Evolutionary conservation across 179 eudicot species (phyloP).

Genomic region (Pouteria campechiana): DNA sequence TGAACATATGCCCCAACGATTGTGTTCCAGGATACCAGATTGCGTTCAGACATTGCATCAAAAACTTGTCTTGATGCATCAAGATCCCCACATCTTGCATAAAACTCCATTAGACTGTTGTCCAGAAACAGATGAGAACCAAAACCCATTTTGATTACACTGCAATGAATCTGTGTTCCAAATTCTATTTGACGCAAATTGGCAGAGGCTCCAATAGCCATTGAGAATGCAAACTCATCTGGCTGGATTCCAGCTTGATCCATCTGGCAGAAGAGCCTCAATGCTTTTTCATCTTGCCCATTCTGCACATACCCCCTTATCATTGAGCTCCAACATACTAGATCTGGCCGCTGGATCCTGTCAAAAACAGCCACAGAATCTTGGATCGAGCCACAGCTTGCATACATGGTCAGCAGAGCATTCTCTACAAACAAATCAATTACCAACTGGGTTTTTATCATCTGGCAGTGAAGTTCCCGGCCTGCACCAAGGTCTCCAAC

Average conservation of each 20-base stretch:
- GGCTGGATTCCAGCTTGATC: constrained; percentile 20
- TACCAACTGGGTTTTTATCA: constrained; percentile 19
- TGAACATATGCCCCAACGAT: too few relatives aligned
- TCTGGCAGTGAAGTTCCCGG: constrained; percentile 50
- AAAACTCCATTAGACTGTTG: too few relatives aligned
- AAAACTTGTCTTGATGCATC: constrained; percentile 22
- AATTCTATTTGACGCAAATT: too few relatives aligned
- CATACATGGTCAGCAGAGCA: constrained; percentile 38
- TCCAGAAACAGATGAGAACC: too few relatives aligned
- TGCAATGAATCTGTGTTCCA: too few relatives aligned
- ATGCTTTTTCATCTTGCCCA: constrained; percentile 33
- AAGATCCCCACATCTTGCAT: too few relatives aligned
- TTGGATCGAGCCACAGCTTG: constrained; percentile 16
- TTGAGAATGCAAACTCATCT: constrained; percentile 59
- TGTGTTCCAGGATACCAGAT: too few relatives aligned
- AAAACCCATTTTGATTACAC: too few relatives aligned
- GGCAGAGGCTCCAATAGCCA: too few relatives aligned
- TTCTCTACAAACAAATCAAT: constrained; percentile 30
- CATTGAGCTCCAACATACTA: constrained; percentile 54
- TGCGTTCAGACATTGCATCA: too few relatives aligned
- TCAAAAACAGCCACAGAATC: constrained; percentile 43
- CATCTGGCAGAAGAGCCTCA: constrained; percentile 30
- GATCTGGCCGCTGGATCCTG: constrained; percentile 20
- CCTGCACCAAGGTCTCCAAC: constrained; percentile 32
- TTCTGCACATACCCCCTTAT: constrained; percentile 37